Evolutionary conservation across 306 rosid genomes (phyloP).

Genomic region (Luffa acutangula): DNA sequence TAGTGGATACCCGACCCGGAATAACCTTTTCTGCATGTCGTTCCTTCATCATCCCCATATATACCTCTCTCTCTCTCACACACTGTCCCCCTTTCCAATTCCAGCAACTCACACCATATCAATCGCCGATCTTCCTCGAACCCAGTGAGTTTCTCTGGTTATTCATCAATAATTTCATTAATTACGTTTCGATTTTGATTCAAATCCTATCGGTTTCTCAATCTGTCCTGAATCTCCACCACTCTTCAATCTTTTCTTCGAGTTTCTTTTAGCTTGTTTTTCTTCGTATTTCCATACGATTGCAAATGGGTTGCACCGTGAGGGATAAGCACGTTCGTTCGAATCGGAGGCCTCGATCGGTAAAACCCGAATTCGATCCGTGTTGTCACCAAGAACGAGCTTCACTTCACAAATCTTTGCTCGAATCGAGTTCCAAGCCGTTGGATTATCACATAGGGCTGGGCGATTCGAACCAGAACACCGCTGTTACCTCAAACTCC

Average conservation of each 20-base stretch:
- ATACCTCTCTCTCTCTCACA: not conserved
- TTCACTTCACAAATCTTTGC: conserved; percentile 54
- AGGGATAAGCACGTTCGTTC: conserved; percentile 79
- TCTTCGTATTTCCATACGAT: not conserved
- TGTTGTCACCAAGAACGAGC: conserved; percentile 32
- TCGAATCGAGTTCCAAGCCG: conserved; percentile 61
- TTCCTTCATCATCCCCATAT: not conserved
- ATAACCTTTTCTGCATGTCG: not conserved
- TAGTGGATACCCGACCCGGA: not conserved
- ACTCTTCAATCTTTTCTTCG: not conserved
- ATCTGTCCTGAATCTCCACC: not conserved
- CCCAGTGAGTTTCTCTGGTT: conserved; percentile 6
- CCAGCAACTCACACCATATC: not conserved
- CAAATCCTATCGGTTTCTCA: not conserved
- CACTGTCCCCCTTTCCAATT: not conserved
- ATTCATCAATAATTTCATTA: not conserved
- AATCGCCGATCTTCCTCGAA: conserved; percentile 5
- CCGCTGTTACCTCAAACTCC: conserved; percentile 16
- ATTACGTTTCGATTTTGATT: not conserved
- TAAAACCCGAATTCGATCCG: conserved; percentile 38
- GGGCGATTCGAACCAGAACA: conserved; percentile 25
- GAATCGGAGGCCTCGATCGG: conserved; percentile 55
- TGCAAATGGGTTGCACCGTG: conserved; percentile 66
- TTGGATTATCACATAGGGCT: conserved; percentile 28
- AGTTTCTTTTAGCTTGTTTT: not conserved